Evolutionary conservation across 1,284 basidiomycete genomes (phyloP).

Genomic region (Cutaneotrichosporon daszewskae): DNA sequence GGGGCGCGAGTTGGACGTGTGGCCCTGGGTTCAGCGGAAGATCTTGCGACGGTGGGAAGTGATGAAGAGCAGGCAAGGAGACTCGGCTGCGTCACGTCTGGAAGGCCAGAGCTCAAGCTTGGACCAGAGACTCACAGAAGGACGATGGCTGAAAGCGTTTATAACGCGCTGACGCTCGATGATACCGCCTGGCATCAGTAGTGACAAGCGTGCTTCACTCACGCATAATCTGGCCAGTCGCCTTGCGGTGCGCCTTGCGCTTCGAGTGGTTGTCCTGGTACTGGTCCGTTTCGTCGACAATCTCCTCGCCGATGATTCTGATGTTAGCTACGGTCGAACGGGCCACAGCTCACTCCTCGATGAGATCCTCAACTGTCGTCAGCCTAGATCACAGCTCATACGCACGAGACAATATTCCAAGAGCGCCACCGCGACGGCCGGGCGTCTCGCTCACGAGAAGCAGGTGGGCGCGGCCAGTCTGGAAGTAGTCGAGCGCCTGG

Average conservation of each 20-base stretch:
- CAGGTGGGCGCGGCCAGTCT: constrained; percentile 91
- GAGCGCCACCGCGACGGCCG: constrained; percentile 69
- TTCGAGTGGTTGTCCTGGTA: constrained; percentile 80
- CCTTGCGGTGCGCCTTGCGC: constrained; percentile 61
- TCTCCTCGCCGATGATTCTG: constrained; percentile 50
- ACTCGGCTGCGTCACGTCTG: too few relatives aligned
- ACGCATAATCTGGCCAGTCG: constrained; percentile 71
- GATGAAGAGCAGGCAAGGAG: too few relatives aligned
- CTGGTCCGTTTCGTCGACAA: constrained; percentile 79
- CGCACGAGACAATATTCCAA: constrained; percentile 64
- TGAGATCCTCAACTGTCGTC: constrained; percentile 46
- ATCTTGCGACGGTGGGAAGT: too few relatives aligned
- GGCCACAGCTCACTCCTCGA: constrained; percentile 47
- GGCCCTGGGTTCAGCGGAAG: too few relatives aligned
- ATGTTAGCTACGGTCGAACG: not conserved
- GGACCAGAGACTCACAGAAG: constrained; percentile 39
- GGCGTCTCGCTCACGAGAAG: constrained; percentile 79
- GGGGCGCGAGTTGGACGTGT: not conserved
- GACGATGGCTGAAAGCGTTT: constrained; percentile 35
- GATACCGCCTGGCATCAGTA: constrained; percentile 39
- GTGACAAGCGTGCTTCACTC: constrained; percentile 9
- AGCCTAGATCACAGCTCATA: not conserved
- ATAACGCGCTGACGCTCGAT: constrained; percentile 47
- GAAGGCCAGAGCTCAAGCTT: too few relatives aligned
- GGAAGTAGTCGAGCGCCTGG: constrained; percentile 59